These are phyloP conservation scores for sunflower (Helianthus annuus) DNA, from an alignment of 129 eudicot genomes.

Conservation along the genomic window DNA sequence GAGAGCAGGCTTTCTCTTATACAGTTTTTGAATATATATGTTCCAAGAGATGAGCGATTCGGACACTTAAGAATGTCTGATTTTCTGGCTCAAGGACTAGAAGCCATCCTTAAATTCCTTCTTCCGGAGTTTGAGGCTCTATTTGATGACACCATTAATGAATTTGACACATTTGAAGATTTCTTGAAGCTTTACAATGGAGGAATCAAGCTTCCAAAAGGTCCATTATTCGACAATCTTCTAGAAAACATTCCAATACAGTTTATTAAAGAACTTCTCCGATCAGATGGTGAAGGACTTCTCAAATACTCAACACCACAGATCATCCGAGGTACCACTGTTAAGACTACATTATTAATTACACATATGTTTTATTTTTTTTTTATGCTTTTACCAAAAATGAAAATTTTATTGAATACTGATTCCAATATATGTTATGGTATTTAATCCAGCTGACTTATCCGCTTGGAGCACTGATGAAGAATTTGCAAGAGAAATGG, in stretches of 20 bases:
- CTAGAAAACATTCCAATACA: conserved; percentile 35
- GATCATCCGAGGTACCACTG: conserved; percentile 44
- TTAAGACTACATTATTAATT: background rate
- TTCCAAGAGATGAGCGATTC: conserved; percentile 63
- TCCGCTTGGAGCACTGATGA: conserved; percentile 61
- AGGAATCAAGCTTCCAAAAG: conserved; percentile 44
- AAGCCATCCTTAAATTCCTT: conserved; percentile 42
- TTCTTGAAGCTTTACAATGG: conserved; percentile 46
- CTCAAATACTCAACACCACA: conserved; percentile 43
- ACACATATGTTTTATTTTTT: too few relatives aligned
- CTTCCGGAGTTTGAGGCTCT: conserved; percentile 44
- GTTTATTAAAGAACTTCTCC: conserved; percentile 41
- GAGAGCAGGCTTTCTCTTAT: conserved; percentile 50
- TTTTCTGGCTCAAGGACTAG: conserved; percentile 47
- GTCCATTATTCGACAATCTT: conserved; percentile 12
- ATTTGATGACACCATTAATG: conserved; percentile 34
- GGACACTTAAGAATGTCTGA: conserved; percentile 47
- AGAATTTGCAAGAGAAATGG: conserved; percentile 66
- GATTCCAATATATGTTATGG: background rate
- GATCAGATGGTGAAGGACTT: conserved; percentile 45
- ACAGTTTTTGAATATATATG: conserved; percentile 40
- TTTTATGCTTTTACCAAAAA: background rate
- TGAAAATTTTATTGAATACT: background rate
- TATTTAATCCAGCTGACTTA: conserved; percentile 41
- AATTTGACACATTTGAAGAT: conserved; percentile 47